Conservation (phyloP, 768 basidiomycete species). For the Hydnum rufescens region DNA sequence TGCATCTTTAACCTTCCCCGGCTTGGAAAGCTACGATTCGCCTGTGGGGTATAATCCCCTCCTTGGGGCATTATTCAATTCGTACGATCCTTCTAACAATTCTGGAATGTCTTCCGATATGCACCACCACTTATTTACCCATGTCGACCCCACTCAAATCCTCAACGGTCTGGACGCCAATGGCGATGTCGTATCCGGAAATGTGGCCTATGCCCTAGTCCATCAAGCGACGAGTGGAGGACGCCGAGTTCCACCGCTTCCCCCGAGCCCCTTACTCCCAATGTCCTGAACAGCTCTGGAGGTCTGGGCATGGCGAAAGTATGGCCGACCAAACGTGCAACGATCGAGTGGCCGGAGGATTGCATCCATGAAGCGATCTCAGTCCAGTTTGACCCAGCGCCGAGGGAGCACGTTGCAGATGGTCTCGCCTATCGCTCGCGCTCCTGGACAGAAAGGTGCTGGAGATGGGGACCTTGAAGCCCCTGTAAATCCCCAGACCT, state of each 20-base stretch:
- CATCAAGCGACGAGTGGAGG: conserved; percentile 67
- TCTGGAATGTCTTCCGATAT: background rate
- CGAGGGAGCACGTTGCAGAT: too few relatives aligned
- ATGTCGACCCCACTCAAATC: conserved; percentile 84
- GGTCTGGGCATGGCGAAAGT: background rate
- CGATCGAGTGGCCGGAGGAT: background rate
- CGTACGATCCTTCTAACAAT: background rate
- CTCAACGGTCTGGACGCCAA: conserved; percentile 23
- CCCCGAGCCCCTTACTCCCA: conserved; percentile 24
- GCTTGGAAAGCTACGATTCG: too few relatives aligned
- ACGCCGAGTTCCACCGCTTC: conserved; percentile 33
- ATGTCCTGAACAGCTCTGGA: background rate
- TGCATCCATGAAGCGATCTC: conserved; percentile 34
- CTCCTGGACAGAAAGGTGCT: background rate
- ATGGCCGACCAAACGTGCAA: conserved; percentile 37
- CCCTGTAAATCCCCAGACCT: background rate
- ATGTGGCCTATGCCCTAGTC: conserved; percentile 40
- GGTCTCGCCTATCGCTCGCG: too few relatives aligned
- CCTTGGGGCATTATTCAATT: background rate
- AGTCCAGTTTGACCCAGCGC: conserved; percentile 16
- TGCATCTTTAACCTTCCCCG: too few relatives aligned
- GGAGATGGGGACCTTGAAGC: background rate
- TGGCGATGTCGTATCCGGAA: too few relatives aligned
- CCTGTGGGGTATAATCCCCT: background rate
- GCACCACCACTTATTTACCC: conserved; percentile 14